Conservation (phyloP, 2,329 filamentous ascomycete genomes). For the Stemphylium lycopersici region DNA sequence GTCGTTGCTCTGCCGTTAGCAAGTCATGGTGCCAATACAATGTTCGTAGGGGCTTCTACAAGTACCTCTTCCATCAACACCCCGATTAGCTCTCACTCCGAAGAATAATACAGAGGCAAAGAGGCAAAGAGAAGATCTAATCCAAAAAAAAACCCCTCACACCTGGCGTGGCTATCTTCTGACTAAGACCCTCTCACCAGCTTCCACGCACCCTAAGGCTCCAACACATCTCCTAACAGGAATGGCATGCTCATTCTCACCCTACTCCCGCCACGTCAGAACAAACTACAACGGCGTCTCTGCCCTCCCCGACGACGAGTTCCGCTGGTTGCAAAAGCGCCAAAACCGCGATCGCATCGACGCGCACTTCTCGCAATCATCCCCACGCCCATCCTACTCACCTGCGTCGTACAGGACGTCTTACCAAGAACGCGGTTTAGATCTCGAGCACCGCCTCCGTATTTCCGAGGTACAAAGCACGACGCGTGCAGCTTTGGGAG, state of each 20-base stretch:
- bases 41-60: neutral
- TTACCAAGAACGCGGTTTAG: slow-evolving; percentile 5
- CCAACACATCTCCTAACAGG: neutral
- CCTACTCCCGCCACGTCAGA: no score
- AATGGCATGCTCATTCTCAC: neutral
- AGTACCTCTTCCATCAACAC: neutral
- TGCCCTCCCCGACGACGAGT: slow-evolving; percentile 16
- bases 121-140: no score
- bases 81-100: no score
- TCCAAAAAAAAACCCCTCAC: no score
- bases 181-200: no score
- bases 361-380: no score
- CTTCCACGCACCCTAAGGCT: neutral
- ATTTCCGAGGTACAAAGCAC: slow-evolving; percentile 18
- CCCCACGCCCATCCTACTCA: neutral
- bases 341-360: neutral
- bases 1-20: neutral
- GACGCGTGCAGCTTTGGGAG: slow-evolving; percentile 19
- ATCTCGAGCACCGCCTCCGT: slow-evolving; percentile 1
- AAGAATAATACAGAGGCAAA: no score
- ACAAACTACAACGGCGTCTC: neutral
- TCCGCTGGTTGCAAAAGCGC: slow-evolving; percentile 1
- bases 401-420: neutral
- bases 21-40: neutral
- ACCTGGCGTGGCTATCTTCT: neutral